Percentiles rank a stretch among this genome's conserved stretches.
Conservation (phyloP, 1,284 basidiomycete species). For the Xerocomus amazonicus region DNA sequence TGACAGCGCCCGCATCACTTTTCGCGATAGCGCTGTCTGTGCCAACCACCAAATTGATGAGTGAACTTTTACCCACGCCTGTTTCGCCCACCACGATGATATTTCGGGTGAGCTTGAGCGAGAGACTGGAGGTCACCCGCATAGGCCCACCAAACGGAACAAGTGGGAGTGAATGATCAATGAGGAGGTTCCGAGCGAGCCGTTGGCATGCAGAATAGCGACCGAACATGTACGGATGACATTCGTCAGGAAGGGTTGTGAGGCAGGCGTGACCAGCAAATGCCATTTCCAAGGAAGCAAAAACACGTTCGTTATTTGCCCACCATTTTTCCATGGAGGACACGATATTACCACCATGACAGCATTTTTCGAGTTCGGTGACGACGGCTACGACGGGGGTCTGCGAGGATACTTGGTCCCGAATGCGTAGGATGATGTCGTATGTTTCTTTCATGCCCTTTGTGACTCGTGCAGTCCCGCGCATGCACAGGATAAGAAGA, state of each 20-base stretch:
- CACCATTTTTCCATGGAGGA: constrained; percentile 28
- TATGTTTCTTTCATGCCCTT: constrained; percentile 25
- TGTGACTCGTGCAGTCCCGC: constrained; percentile 20
- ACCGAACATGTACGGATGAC: constrained; percentile 18
- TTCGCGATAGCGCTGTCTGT: constrained; percentile 10
- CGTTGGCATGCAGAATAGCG: constrained; percentile 16
- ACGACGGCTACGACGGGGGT: constrained; percentile 27
- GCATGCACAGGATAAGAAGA: constrained; percentile 31
- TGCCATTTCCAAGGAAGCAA: constrained; percentile 12
- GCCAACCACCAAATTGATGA: constrained; percentile 21
- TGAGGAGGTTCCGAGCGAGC: constrained; percentile 22
- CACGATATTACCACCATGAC: constrained; percentile 7
- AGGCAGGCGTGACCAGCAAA: constrained; percentile 23
- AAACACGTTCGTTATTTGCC: constrained; percentile 5
- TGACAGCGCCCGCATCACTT: constrained; percentile 22
- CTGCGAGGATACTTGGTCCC: constrained; percentile 20
- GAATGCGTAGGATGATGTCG: constrained; percentile 17
- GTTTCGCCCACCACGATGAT: constrained; percentile 27
- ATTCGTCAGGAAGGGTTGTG: constrained; percentile 23
- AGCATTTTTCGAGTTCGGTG: constrained; percentile 27
- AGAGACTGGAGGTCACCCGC: constrained; percentile 8
- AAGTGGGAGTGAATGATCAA: constrained; percentile 22
- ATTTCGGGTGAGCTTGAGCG: constrained; percentile 20
- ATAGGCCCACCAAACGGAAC: neutral
- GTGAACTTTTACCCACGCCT: constrained; percentile 27